These are phyloP conservation scores for Puccinellia tenuiflora DNA, from an alignment of 176 grass and related monocot species.

Conservation along the genomic window DNA sequence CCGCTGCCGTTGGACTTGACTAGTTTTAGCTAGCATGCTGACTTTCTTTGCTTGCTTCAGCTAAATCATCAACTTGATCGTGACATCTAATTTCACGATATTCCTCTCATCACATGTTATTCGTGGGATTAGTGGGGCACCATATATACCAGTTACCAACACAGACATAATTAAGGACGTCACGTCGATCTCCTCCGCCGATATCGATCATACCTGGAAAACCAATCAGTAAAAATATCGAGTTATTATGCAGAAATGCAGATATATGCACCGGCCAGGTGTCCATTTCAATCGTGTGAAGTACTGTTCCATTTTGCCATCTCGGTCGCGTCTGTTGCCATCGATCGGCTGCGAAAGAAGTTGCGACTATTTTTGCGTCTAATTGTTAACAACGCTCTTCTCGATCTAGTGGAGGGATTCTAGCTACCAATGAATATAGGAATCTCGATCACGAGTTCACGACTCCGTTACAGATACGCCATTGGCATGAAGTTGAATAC, in stretches of 20 bases:
- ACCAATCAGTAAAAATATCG: background rate
- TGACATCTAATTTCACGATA: background rate
- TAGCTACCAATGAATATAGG: too few species aligned
- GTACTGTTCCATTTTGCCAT: background rate
- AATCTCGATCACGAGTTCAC: too few species aligned
- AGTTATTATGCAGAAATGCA: background rate
- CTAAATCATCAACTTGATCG: background rate
- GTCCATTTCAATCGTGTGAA: background rate
- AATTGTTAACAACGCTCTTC: too few species aligned
- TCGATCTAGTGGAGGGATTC: too few species aligned
- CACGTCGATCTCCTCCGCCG: background rate
- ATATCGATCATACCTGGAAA: background rate
- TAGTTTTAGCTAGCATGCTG: background rate
- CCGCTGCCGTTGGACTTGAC: slow-evolving; percentile 18
- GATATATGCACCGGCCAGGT: background rate
- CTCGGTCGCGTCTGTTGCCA: background rate
- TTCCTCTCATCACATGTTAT: background rate
- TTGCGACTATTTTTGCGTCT: background rate
- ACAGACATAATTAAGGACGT: background rate
- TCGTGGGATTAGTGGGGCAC: background rate
- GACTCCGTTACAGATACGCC: too few species aligned
- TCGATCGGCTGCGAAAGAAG: background rate
- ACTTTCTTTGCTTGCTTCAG: background rate
- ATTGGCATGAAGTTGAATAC: too few species aligned
- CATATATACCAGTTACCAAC: background rate